Percentiles rank a stretch among this genome's conserved stretches.
Conservation (phyloP, 129 eudicot genomes). For the Pittosporum tobira region DNA sequence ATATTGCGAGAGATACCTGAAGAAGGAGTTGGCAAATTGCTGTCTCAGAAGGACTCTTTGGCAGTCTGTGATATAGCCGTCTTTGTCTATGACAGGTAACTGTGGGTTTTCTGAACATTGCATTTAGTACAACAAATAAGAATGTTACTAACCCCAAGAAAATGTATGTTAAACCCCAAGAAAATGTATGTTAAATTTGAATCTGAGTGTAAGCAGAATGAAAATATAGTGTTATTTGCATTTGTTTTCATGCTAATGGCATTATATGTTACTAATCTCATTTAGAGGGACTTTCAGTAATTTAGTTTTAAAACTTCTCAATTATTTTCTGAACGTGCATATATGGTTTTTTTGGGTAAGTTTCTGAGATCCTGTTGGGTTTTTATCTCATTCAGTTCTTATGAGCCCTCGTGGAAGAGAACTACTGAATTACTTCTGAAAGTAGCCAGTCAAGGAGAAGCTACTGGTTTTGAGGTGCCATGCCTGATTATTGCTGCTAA, state of each 20-base stretch:
- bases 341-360: not conserved
- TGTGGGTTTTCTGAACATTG: slow-evolving; percentile 7
- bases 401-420: slow-evolving; percentile 64
- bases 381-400: slow-evolving; percentile 39
- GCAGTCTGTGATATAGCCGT: slow-evolving; percentile 89
- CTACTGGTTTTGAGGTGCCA: slow-evolving; percentile 85
- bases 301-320: not conserved
- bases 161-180: no score
- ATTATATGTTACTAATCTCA: no score
- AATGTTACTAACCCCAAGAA: not conserved
- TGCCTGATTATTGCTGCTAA: slow-evolving; percentile 91
- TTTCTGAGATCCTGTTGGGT: not conserved
- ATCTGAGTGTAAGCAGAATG: no score
- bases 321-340: not conserved
- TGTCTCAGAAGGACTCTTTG: slow-evolving; percentile 55
- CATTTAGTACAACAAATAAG: not conserved
- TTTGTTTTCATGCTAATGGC: no score
- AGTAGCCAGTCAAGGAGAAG: slow-evolving; percentile 89
- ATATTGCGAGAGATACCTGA: slow-evolving; percentile 85
- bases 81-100: slow-evolving; percentile 82
- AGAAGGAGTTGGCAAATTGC: slow-evolving; percentile 43
- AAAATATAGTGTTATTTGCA: no score
- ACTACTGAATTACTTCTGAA: slow-evolving; percentile 78
- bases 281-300: no score
- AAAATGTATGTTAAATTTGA: no score